Conservation (phyloP, 1,284 basidiomycete genomes). For the Irpex sp. region DNA sequence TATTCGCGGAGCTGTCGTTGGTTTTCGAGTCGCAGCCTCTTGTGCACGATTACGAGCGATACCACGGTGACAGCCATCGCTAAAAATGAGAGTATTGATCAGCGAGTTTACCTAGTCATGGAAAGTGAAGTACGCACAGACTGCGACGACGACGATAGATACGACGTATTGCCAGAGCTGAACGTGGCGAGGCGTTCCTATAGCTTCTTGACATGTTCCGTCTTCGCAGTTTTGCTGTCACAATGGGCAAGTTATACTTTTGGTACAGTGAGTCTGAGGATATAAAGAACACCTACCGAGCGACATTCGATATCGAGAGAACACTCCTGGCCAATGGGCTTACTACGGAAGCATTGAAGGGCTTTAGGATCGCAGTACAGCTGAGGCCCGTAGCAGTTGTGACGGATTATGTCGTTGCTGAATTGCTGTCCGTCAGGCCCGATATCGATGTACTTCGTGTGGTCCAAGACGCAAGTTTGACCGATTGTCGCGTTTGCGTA, state of each 20-base stretch:
- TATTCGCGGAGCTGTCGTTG: slow-evolving; percentile 47
- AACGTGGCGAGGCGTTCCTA: slow-evolving; percentile 30
- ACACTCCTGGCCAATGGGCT: slow-evolving; percentile 42
- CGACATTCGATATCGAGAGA: slow-evolving; percentile 52
- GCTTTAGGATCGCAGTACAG: slow-evolving; percentile 52
- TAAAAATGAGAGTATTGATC: slow-evolving; percentile 21
- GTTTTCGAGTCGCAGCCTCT: slow-evolving; percentile 37
- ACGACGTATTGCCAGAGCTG: slow-evolving; percentile 42
- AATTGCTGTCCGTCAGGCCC: slow-evolving; percentile 38
- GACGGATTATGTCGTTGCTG: slow-evolving; percentile 50
- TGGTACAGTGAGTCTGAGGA: too few relatives aligned
- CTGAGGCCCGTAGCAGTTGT: slow-evolving; percentile 50
- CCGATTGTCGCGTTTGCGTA: slow-evolving; percentile 53
- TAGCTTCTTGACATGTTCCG: slow-evolving; percentile 27
- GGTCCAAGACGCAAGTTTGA: slow-evolving; percentile 53
- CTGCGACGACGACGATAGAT: slow-evolving; percentile 31
- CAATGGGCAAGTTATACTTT: too few relatives aligned
- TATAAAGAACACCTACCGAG: slow-evolving; percentile 27
- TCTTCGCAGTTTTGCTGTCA: slow-evolving; percentile 23
- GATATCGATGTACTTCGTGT: slow-evolving; percentile 52
- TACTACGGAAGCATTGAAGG: slow-evolving; percentile 42
- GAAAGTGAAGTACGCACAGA: slow-evolving; percentile 30
- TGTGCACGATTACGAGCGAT: slow-evolving; percentile 43
- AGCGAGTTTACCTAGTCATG: not conserved
- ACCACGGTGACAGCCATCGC: slow-evolving; percentile 38